Percentiles rank a stretch among this genome's conserved stretches.
Evolutionary conservation across 1,284 basidiomycete species (phyloP).

Genomic region (Puccinia triticina): DNA sequence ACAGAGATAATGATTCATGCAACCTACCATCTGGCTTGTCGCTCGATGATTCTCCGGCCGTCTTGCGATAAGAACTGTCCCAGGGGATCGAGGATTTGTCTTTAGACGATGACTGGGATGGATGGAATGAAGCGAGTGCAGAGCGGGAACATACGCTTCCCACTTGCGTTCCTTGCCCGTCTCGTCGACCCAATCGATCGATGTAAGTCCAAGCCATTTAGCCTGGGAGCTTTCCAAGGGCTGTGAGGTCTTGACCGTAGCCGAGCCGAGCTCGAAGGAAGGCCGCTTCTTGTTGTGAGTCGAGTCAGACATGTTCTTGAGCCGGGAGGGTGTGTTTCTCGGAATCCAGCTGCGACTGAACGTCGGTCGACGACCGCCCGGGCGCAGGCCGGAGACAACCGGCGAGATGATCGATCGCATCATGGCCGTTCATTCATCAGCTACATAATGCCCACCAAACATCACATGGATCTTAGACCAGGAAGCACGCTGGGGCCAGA

Average conservation of each 20-base stretch:
- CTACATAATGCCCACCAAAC: no score
- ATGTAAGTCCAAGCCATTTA: slow-evolving; percentile 58
- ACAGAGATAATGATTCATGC: background rate
- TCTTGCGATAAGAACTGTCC: background rate
- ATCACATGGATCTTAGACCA: no score
- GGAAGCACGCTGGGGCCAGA: no score
- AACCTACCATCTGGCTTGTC: background rate
- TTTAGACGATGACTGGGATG: background rate
- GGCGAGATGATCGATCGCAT: no score
- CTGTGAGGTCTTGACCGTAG: background rate
- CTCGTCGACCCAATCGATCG: slow-evolving; percentile 59
- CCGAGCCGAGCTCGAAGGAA: slow-evolving; percentile 2
- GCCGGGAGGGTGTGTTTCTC: no score
- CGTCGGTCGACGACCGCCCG: no score
- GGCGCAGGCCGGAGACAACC: no score
- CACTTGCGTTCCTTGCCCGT: slow-evolving; percentile 58
- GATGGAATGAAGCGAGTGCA: background rate
- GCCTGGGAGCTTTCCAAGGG: slow-evolving; percentile 28
- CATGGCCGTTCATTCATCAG: no score
- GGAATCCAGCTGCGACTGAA: no score
- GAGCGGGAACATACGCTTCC: slow-evolving; percentile 57
- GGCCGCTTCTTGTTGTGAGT: no score
- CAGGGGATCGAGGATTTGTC: background rate
- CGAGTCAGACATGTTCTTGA: no score
- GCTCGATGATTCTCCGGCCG: background rate